phyloP scores from a whole-genome alignment of 805 yeast species.

The Metschnikowia continentalis region DNA sequence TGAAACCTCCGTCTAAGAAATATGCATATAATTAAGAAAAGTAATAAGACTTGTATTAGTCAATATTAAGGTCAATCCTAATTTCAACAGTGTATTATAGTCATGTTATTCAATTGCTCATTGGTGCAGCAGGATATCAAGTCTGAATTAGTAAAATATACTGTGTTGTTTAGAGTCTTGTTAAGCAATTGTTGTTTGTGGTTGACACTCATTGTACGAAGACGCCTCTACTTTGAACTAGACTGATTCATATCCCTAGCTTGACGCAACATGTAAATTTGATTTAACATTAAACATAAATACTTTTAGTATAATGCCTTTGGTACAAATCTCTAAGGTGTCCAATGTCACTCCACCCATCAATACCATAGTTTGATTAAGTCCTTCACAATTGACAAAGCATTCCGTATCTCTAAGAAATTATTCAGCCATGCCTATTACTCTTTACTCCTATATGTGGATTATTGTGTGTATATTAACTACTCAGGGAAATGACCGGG shows the following conservation, averaged over 20 bases:
- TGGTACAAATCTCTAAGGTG: slow-evolving; percentile 42
- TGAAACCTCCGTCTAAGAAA: too few species aligned
- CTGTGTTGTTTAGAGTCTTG: slow-evolving; percentile 33
- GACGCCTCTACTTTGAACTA: slow-evolving; percentile 78
- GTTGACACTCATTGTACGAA: slow-evolving; percentile 89
- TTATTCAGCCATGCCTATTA: too few species aligned
- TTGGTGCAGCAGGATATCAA: too few species aligned
- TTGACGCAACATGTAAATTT: neutral
- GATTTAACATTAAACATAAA: slow-evolving; percentile 23
- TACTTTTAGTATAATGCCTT: slow-evolving; percentile 39
- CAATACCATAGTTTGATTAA: slow-evolving; percentile 49
- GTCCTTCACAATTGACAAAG: slow-evolving; percentile 53
- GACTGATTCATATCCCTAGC: slow-evolving; percentile 1
- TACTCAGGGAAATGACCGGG: too few species aligned
- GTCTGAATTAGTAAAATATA: too few species aligned
- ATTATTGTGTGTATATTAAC: too few species aligned
- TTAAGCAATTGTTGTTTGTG: slow-evolving; percentile 79
- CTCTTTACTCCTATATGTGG: too few species aligned
- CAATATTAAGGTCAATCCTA: too few species aligned
- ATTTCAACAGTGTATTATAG: too few species aligned
- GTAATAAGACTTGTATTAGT: too few species aligned
- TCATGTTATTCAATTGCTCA: too few species aligned
- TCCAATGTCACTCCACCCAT: slow-evolving; percentile 57
- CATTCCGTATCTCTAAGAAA: slow-evolving; percentile 25
- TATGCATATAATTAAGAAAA: too few species aligned